These are phyloP conservation scores for Pythium vanterpoolii DNA, from an alignment of 352 stramenopile species.

Conservation along the genomic window DNA sequence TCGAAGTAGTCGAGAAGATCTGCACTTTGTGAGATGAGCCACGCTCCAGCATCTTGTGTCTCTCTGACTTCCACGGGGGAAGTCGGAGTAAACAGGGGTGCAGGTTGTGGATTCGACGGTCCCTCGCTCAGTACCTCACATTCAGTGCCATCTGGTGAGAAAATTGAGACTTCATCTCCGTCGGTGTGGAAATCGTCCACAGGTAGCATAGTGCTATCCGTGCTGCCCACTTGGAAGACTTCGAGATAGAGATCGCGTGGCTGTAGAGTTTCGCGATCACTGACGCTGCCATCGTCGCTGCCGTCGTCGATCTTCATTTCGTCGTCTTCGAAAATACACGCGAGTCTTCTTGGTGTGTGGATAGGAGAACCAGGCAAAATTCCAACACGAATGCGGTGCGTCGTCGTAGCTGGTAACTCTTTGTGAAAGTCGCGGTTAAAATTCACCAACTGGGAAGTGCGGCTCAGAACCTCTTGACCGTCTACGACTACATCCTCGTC, in stretches of 20 bases:
- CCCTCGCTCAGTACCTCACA: neutral
- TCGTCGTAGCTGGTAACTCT: neutral
- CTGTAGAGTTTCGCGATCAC: neutral
- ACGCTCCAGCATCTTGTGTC: neutral
- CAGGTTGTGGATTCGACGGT: neutral
- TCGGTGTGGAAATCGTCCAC: neutral
- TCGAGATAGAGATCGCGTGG: neutral
- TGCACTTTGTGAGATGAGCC: neutral
- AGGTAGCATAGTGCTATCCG: neutral
- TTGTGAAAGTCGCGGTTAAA: neutral
- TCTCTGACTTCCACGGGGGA: neutral
- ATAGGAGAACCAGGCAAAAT: constrained; percentile 2
- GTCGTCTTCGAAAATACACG: constrained; percentile 2
- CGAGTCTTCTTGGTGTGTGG: neutral
- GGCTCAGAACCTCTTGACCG: neutral
- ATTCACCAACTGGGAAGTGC: neutral
- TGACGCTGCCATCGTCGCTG: neutral
- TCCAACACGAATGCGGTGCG: constrained; percentile 3
- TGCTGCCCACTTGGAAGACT: neutral
- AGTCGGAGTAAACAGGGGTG: neutral
- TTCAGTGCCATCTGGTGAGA: neutral
- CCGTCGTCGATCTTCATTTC: neutral
- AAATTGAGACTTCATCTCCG: neutral
- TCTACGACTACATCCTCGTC: neutral
- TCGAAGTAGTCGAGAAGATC: neutral